Evolutionary conservation across 805 yeast species (phyloP), one percentile per base, ranked within the genome.

Genomic region (Kregervanrija pseudodelftensis): DNA sequence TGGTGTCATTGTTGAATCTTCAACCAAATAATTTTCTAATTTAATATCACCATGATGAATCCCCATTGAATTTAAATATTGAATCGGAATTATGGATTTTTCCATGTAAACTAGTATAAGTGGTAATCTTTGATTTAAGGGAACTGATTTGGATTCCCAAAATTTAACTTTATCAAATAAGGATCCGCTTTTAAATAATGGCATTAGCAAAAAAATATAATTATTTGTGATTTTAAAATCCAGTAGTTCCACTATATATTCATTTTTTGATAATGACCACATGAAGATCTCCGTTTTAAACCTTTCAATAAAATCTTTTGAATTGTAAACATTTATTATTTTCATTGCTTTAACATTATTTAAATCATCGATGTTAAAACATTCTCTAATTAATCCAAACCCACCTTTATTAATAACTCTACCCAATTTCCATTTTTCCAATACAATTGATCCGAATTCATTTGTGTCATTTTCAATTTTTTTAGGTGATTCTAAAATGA

Each of bases 321-420:
- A 63, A 69, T 72, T 52, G 54, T 52, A 55, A 38, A 57, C 45
- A 38, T 58, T 50, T 43, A 63, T 55, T 33, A 62, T 47, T 46
- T 64, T 55, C 53, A 68, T 48, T 40, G 65, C 60, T 52, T 57
- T 57, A 8, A 49, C 35, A 5, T 55, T 54, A 13, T 44, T 33
- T 0, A 42, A 15, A 32, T 53, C 46, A 10, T 50, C 41, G 13
- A 50, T 48, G 45, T 49, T 42, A 11, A 45, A 43, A 36, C 61
- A 55, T 11, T 57, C 57, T 16, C 95, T 68, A 10, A 89, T 82
- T 30, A 82, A 74, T 10, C 96, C 95, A 84, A 93, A 90, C 0
- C 95, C 95, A 11, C 97, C 96, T 58, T 77, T 78, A 1, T 96
- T 96, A 49, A 88, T 81, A 10, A 82, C 74, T 52, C 79, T 79